Base-by-base conservation (phyloP, 116 monocot genomes). In the Posidonia oceanica region DNA sequence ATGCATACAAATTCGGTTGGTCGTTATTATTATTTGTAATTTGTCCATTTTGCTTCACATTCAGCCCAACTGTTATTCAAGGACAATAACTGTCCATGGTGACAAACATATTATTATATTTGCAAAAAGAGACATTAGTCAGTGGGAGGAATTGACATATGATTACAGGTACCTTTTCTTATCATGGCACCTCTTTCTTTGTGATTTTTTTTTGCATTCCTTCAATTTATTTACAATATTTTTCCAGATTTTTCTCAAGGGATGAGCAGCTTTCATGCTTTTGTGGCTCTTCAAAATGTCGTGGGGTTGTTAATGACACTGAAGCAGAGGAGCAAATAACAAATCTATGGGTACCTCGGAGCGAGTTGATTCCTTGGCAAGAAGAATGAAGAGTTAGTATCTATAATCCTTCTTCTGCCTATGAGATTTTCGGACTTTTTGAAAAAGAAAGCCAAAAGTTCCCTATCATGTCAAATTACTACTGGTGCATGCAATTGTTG, bases 1-100 rank as follows among this genome's bases (percentile, higher is more conserved):
- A 48, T 48, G 48, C 48, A 7, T 48, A 48, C 48, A 4, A 48
- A 48, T 48, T 48, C 48, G 12, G 48, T 10, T 39, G 7, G 0
- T 2, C 40, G n/a, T n/a, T n/a, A 17, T 18, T 53, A 14, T 23
- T 20, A 20, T 51, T 22, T 44, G 22, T 23, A 20, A 68, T 13
- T 68, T 36, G 5, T 36, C 52, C 53, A 2, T 53, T 64, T 40
- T 59, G 29, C 37, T 40, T 72, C 36, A 14, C 60, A 62, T 87
- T 71, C 90, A 98, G 98, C 99, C 99, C 39, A 99, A 99, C 71
- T 99, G 99, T 77, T 93, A 90, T 79, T 99, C 99, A 65, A 93
- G 99, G 70, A 82, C 82, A 54, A 86, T 99, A 67, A 93, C 77
- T 70, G 83, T 99, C 62, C 68, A 79, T 69, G 93, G 93, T 69